Evolutionary conservation across 371 early-diverging fungal species (phyloP), one percentile per base, ranked within the genome.

Genomic region (Rhizopus delemar): DNA sequence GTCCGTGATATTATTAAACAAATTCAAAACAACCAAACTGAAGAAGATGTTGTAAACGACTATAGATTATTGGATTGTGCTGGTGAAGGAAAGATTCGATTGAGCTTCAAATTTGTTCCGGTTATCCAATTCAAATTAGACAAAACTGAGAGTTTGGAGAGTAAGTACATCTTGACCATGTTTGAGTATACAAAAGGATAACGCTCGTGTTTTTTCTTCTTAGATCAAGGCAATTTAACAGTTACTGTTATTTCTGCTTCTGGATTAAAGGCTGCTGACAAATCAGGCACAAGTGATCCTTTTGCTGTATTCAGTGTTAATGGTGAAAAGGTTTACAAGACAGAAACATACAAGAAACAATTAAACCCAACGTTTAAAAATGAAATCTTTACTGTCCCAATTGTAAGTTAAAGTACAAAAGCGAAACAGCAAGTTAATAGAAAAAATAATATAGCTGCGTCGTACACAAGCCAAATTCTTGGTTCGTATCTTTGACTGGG

Each of bases 281-380:
- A 71, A 45, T 35, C 65, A 13, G 90, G 90, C 4, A 77, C 80
- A 1, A 89, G 88, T 49, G 93, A 95, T 59, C 93, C 95, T 4
- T 95, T 84, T 59, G 73, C 86, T 13, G 70, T 81, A 15, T 83
- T 93, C 49, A 63, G 55, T 31, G 50, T 92, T 8, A 88, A 90
- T 53, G 89, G 86, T 36, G 83, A 85, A 60, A 89, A 89, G 63
- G 84, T 87, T 22, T 79, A 80, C 71, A 92, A 90, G 64, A 86
- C 90, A 31, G 81, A 88, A 52, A 84, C 84, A 32, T 60, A 89
- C 58, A 87, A 91, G 71, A 87, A 91, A 70, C 87, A 81, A 32
- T 65, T 93, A 36, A 86, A 85, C 45, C 95, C 95, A 4, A 78
- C 74, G 22, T 95, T 88, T 81, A 65, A 61, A 31, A 85, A 90